phyloP scores from a whole-genome alignment of 1,284 basidiomycete genomes.

The Irpex lacteus region DNA sequence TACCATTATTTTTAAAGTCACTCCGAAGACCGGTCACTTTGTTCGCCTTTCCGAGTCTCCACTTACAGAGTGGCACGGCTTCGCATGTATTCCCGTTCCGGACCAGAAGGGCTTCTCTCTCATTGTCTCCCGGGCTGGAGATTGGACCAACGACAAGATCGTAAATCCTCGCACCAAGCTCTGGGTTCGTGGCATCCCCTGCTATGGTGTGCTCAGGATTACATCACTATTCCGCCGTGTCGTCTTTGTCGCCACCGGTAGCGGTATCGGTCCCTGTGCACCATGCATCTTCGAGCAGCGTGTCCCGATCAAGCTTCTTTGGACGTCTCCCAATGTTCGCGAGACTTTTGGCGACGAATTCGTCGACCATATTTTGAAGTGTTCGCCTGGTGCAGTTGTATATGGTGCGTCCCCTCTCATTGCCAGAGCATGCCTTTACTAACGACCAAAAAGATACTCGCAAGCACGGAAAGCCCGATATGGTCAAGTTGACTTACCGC shows the following conservation, averaged over 20 bases:
- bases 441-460: constrained; percentile 43
- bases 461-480: constrained; percentile 57
- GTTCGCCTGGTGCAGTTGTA: constrained; percentile 52
- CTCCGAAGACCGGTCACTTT: constrained; percentile 52
- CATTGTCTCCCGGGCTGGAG: constrained; percentile 57
- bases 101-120: constrained; percentile 54
- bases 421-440: background rate
- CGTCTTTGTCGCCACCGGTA: constrained; percentile 61
- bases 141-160: constrained; percentile 57
- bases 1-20: constrained; percentile 25
- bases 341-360: constrained; percentile 58
- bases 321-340: constrained; percentile 59
- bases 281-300: constrained; percentile 50
- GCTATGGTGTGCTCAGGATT: constrained; percentile 58
- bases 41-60: constrained; percentile 52
- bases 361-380: constrained; percentile 51
- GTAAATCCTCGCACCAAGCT: constrained; percentile 47
- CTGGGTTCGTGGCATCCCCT: constrained; percentile 58
- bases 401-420: constrained; percentile 39
- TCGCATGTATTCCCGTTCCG: constrained; percentile 53
- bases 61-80: constrained; percentile 60
- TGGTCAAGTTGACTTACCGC: constrained; percentile 57
- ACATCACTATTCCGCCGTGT: constrained; percentile 54
- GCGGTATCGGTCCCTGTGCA: constrained; percentile 59
- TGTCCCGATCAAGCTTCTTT: constrained; percentile 52